Evolutionary conservation across 306 rosid genomes (phyloP).

Genomic region (Comarum palustre): DNA sequence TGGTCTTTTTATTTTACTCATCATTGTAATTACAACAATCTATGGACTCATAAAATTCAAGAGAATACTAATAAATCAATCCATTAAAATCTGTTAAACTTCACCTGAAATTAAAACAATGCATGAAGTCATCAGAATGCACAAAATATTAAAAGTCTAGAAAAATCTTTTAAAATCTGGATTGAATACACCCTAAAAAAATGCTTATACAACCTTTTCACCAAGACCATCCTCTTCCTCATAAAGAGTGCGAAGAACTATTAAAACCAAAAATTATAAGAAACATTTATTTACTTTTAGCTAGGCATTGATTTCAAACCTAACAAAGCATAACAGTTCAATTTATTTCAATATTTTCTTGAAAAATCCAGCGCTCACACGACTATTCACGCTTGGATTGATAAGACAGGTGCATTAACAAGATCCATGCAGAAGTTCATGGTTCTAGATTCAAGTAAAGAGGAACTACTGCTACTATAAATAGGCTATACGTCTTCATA

Average conservation of each 20-base stretch:
- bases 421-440: constrained; percentile 43
- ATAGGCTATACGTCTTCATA: constrained; percentile 26
- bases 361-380: constrained; percentile 63
- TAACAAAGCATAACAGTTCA: constrained; percentile 31
- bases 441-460: constrained; percentile 7
- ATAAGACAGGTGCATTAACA: constrained; percentile 39
- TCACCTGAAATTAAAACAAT: too few relatives aligned
- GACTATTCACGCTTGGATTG: constrained; percentile 28
- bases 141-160: too few relatives aligned
- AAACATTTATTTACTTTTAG: background rate
- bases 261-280: background rate
- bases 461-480: constrained; percentile 35
- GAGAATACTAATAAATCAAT: too few relatives aligned
- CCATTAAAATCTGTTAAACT: too few relatives aligned
- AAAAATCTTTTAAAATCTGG: too few relatives aligned
- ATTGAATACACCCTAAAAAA: too few relatives aligned
- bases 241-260: background rate
- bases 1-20: too few relatives aligned
- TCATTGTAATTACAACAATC: too few relatives aligned
- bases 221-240: constrained; percentile 10
- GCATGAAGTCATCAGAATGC: too few relatives aligned
- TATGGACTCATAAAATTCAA: too few relatives aligned
- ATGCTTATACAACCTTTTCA: background rate
- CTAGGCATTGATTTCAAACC: constrained; percentile 28
- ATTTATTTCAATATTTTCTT: constrained; percentile 33